Percentiles rank a stretch among this genome's conserved stretches.
Conservation (phyloP, 352 stramenopile species). For the Plasmopara viticola region DNA sequence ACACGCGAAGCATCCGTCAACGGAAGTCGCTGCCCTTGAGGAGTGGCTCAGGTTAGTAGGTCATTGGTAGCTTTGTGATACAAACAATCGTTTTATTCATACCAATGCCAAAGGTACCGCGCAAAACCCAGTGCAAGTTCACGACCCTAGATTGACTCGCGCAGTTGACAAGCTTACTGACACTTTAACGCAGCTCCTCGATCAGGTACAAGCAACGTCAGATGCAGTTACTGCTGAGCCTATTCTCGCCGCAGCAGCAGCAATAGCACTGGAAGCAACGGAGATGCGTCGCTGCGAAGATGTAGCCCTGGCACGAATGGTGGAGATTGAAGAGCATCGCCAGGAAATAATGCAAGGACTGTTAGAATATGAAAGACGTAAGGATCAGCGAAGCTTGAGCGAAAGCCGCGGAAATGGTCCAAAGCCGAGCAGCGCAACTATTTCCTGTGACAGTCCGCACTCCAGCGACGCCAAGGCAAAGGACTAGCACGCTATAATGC, state of each 20-base stretch:
- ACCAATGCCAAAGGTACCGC: conserved; percentile 3
- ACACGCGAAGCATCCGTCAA: conserved; percentile 11
- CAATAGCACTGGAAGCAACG: conserved; percentile 39
- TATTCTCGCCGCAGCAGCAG: conserved; percentile 24
- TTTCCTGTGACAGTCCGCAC: neutral
- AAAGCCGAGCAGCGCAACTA: neutral
- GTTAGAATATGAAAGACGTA: conserved; percentile 50
- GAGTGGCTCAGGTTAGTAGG: conserved; percentile 5
- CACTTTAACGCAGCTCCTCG: conserved; percentile 37
- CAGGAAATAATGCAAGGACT: conserved; percentile 57
- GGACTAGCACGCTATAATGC: neutral
- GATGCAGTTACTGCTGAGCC: conserved; percentile 15
- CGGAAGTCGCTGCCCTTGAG: conserved; percentile 2
- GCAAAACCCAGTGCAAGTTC: conserved; percentile 31
- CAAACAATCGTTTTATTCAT: neutral
- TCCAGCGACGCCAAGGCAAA: neutral
- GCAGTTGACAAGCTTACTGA: conserved; percentile 53
- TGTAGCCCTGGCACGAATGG: conserved; percentile 35
- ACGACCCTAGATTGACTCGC: conserved; percentile 52
- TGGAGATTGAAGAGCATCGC: conserved; percentile 58
- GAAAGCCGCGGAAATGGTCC: conserved; percentile 5
- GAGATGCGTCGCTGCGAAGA: conserved; percentile 46
- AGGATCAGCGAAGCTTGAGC: conserved; percentile 24
- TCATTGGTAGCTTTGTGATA: neutral
- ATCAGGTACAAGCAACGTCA: conserved; percentile 21